These are phyloP conservation scores for Fusarium pseudoanthophilum DNA, from an alignment of 2,329 filamentous ascomycete genomes.

Conservation along the genomic window DNA sequence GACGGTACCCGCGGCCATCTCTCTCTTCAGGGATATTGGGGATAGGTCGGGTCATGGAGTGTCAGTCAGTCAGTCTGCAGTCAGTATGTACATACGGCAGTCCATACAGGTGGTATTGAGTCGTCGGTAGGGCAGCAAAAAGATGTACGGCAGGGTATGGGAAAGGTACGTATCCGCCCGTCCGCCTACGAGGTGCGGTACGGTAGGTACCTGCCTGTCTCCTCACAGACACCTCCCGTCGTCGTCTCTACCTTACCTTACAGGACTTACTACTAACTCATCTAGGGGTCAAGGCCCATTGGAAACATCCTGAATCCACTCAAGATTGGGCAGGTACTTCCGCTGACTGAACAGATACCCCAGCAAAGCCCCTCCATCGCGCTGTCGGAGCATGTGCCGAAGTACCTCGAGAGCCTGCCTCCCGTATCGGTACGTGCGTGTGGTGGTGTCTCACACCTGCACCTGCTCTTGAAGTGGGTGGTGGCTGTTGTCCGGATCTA, in stretches of 20 bases:
- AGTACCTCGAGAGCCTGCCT: background rate
- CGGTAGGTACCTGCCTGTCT: background rate
- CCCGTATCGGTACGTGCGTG: background rate
- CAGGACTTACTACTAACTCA: background rate
- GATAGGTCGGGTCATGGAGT: background rate
- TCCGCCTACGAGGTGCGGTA: background rate
- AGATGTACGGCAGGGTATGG: background rate
- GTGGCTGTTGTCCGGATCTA: constrained; percentile 2
- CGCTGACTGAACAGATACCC: background rate
- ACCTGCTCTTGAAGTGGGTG: constrained; percentile 5
- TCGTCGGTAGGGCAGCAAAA: background rate
- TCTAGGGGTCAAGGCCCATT: background rate
- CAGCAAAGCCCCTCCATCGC: background rate
- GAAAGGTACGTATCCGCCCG: background rate
- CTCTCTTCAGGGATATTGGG: background rate
- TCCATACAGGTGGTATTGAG: background rate
- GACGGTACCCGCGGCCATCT: background rate
- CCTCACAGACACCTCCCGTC: background rate
- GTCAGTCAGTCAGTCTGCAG: background rate
- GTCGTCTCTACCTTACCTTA: background rate
- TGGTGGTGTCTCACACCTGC: constrained; percentile 2
- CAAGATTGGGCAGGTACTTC: background rate
- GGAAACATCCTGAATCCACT: background rate
- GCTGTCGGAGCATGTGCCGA: background rate
- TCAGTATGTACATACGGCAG: background rate